phyloP scores from a whole-genome alignment of 768 basidiomycete species.

The Tricholomella constricta region DNA sequence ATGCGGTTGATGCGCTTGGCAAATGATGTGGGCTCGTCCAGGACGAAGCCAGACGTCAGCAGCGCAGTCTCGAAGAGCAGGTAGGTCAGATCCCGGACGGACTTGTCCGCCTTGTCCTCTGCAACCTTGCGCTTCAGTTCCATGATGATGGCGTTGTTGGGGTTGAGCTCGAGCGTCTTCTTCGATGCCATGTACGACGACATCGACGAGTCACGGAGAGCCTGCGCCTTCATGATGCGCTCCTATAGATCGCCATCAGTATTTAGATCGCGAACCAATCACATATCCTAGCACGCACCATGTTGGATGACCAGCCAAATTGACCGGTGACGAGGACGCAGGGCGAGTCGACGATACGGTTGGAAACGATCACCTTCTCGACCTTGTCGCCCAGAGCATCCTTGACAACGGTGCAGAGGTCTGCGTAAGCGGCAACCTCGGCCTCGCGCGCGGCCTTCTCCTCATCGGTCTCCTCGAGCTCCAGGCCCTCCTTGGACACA shows the following conservation, averaged over 20 bases:
- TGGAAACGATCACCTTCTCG: constrained; percentile 98
- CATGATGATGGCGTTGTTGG: constrained; percentile 88
- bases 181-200: constrained; percentile 99
- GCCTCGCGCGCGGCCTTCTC: constrained; percentile 92
- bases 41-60: constrained; percentile 92
- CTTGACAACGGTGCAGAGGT: constrained; percentile 94
- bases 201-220: constrained; percentile 94
- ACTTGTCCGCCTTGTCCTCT: constrained; percentile 98
- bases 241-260: constrained; percentile 65
- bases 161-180: constrained; percentile 98
- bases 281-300: too few species aligned
- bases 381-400: constrained; percentile 99
- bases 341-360: constrained; percentile 96
- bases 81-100: constrained; percentile 94
- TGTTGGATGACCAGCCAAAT: constrained; percentile 99
- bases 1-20: constrained; percentile 96
- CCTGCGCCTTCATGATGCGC: constrained; percentile 99
- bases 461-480: constrained; percentile 98
- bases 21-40: constrained; percentile 94
- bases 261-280: too few species aligned
- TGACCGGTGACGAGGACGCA: constrained; percentile 98
- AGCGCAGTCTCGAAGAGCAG: constrained; percentile 97
- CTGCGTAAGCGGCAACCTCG: constrained; percentile 79
- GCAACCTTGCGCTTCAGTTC: constrained; percentile 94
- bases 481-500: constrained; percentile 98